Evolutionary conservation across 768 basidiomycete species (phyloP).

Genomic region (Strobilomyces echinocephalus): DNA sequence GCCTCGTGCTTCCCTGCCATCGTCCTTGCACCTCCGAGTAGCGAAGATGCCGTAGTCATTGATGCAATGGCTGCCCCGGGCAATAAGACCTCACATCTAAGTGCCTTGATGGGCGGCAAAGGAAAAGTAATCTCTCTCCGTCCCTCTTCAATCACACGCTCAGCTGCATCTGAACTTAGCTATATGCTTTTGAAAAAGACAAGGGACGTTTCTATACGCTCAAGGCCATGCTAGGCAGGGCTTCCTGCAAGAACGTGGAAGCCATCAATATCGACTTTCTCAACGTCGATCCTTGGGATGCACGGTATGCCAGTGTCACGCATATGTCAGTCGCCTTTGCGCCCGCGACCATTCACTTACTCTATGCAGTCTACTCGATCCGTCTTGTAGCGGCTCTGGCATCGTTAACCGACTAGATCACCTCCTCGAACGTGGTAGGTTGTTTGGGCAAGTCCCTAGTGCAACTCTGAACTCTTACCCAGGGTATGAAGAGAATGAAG

Average conservation of each 20-base stretch:
- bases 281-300: conserved; percentile 61
- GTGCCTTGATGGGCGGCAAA: conserved; percentile 78
- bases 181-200: conserved; percentile 89
- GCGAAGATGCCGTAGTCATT: conserved; percentile 55
- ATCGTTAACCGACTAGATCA: conserved; percentile 88
- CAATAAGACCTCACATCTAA: conserved; percentile 94
- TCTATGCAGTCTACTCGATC: conserved; percentile 72
- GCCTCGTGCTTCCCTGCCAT: conserved; percentile 95
- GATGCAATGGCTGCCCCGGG: conserved; percentile 97
- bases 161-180: conserved; percentile 34
- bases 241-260: conserved; percentile 76
- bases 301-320: conserved; percentile 60
- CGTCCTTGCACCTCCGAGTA: conserved; percentile 69
- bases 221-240: conserved; percentile 78
- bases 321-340: conserved; percentile 66
- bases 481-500: conserved; percentile 58
- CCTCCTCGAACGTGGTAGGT: conserved; percentile 67
- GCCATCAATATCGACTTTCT: conserved; percentile 82
- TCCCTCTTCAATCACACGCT: neutral
- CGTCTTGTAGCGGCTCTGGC: conserved; percentile 93
- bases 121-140: conserved; percentile 55
- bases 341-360: neutral
- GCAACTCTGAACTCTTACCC: conserved; percentile 1
- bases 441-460: conserved; percentile 1
- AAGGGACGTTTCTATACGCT: conserved; percentile 77